These are phyloP conservation scores for Candida vartiovaarae DNA, from an alignment of 805 yeast species.

Conservation along the genomic window DNA sequence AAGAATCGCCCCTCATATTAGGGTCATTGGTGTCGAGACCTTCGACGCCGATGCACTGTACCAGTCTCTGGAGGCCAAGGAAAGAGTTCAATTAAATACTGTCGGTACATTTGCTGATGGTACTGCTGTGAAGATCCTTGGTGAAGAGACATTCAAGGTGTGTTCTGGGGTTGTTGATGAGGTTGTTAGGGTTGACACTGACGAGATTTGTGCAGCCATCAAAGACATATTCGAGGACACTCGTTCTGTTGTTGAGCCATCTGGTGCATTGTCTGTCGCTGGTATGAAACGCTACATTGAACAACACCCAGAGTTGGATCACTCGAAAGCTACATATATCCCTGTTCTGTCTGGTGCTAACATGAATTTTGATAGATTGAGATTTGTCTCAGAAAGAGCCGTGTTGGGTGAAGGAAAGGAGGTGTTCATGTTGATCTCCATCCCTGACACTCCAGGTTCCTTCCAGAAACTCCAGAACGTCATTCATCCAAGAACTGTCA, in stretches of 20 bases:
- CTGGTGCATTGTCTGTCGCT: constrained; percentile 95
- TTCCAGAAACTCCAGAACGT: constrained; percentile 70
- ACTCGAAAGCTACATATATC: constrained; percentile 61
- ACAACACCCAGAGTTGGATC: constrained; percentile 63
- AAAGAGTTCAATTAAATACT: constrained; percentile 49
- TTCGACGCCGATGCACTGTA: constrained; percentile 91
- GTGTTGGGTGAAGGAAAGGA: constrained; percentile 98
- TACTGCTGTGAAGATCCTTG: constrained; percentile 86
- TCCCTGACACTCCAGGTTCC: constrained; percentile 92
- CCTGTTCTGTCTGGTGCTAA: constrained; percentile 94
- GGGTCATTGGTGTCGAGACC: constrained; percentile 93
- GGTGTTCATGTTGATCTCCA: constrained; percentile 81
- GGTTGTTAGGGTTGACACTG: constrained; percentile 76
- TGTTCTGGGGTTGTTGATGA: constrained; percentile 81
- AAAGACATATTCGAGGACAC: constrained; percentile 96
- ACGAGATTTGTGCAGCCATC: constrained; percentile 94
- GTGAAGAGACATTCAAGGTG: constrained; percentile 86
- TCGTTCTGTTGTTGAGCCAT: constrained; percentile 88
- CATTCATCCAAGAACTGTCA: constrained; percentile 81
- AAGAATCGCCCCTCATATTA: constrained; percentile 96
- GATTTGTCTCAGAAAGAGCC: constrained; percentile 96
- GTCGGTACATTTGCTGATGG: constrained; percentile 99
- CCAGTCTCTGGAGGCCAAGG: constrained; percentile 52
- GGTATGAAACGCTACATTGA: constrained; percentile 82
- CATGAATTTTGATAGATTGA: constrained; percentile 93